Evolutionary conservation across 1,284 basidiomycete species (phyloP), one percentile per base, ranked within the genome.

Genomic region (Trichosporon ovoides): DNA sequence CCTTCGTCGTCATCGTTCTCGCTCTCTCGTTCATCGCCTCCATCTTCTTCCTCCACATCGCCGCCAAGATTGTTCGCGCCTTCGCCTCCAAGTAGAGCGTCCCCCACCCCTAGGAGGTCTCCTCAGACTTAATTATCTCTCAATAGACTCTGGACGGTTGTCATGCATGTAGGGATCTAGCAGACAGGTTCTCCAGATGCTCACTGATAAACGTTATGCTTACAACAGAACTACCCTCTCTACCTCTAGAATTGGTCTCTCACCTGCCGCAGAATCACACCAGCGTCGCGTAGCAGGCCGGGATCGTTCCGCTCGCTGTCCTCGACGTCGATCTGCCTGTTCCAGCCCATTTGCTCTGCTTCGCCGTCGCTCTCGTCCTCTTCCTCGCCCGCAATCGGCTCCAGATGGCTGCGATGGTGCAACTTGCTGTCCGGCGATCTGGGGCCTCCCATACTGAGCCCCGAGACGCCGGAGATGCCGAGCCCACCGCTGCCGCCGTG

Each of bases 41-140:
- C 59, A 97, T 98, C 75, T 97, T 98, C 84, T 92, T 94, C 85
- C 88, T 98, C 50, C 95, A 98, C 80, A 95, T 98, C 76, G 88
- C 92, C 57, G 92, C 91, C 70, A 97, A 97, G 81, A 81, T 96
- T 74, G 91, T 95, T 75, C 86, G 91, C 66, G 85, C 85, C 55
- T 91, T 96, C 80, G 85, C 89, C 67, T 93, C 92, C 80, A 92
- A 82, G 71, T 56, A 53, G 53, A 35, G 18, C 22, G 3, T 16
- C n/a, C n/a, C n/a, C 35, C 36, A 31, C 6, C 6, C 13, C 11
- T 37, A 13, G 14, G 22, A 33, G 28, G 11, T 37, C 35, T 37
- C 35, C 4, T 3, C 3, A 10, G n/a, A n/a, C n/a, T 18, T 18
- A n/a, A 50, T 24, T 28, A 28, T 9, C 43, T 48, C 43, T 48